Conservation (phyloP, 2,329 filamentous ascomycete species). For the Diaporthe ampelina region DNA sequence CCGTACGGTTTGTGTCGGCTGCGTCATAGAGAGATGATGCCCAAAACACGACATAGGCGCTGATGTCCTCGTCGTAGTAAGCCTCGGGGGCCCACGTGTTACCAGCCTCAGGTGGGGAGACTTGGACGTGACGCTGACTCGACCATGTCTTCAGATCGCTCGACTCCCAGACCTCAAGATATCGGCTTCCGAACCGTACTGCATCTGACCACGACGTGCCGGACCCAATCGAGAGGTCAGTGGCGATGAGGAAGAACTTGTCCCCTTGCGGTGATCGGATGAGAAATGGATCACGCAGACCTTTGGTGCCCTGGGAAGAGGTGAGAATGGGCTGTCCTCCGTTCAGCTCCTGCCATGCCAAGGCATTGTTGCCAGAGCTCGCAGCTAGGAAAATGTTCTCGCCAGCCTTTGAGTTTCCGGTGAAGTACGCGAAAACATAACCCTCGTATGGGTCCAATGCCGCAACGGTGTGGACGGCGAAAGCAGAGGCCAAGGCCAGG, state of each 20-base stretch:
- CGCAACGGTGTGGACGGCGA: neutral
- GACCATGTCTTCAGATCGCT: conserved; percentile 56
- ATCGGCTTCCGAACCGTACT: conserved; percentile 44
- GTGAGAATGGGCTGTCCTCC: conserved; percentile 53
- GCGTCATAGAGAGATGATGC: conserved; percentile 59
- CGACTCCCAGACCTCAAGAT: conserved; percentile 57
- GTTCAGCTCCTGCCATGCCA: conserved; percentile 57
- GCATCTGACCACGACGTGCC: conserved; percentile 46
- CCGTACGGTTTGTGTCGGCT: conserved; percentile 56
- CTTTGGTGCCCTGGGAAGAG: conserved; percentile 55
- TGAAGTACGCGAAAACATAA: conserved; percentile 34
- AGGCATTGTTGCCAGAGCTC: conserved; percentile 57
- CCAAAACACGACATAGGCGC: conserved; percentile 54
- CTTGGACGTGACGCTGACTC: conserved; percentile 54
- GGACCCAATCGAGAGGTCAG: conserved; percentile 55
- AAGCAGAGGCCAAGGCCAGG: conserved; percentile 24
- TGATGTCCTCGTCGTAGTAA: conserved; percentile 52
- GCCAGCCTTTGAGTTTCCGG: conserved; percentile 3
- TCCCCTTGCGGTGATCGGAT: conserved; percentile 56
- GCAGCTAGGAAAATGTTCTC: conserved; percentile 57
- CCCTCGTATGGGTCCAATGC: conserved; percentile 17
- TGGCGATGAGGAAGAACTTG: conserved; percentile 57
- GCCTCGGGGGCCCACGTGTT: conserved; percentile 59
- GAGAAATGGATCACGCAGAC: conserved; percentile 58
- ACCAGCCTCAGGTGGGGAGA: conserved; percentile 55